Base-by-base conservation (phyloP, 2,329 filamentous ascomycete species). In the Trichoderma harzianum region DNA sequence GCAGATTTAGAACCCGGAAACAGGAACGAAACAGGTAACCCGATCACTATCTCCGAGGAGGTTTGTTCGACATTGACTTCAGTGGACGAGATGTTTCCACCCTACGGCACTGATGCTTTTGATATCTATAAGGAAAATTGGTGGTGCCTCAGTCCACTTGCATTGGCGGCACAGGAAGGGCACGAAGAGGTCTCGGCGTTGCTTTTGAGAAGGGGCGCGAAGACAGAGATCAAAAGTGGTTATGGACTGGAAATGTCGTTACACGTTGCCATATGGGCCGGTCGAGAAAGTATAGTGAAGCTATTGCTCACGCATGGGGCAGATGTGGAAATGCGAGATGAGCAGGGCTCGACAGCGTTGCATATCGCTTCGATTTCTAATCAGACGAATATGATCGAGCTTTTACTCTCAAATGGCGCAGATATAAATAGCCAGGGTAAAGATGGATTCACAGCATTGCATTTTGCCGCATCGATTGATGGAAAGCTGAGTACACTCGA, bases 31-130 rank as follows among this genome's bases (percentile, higher is more conserved):
- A 21, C n/a, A 47, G 0, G 1, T 1, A 21, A n/a, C 6, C 10
- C 18, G 8, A 0, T 47, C 7, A 21, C 1, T n/a, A 2, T 47
- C 8, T n/a, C 39, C 6, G 0, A 8, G 39, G 1, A n/a, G 18
- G 18, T n/a, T 43, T 3, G 0, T 43, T 43, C 1, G 7, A 7
- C 6, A 43, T 8, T 4, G 39, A 0, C 1, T 1, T 3, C 1
- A n/a, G 5, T 51, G n/a, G 1, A 51, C 10, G 5, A 1, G 3
- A 12, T 11, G 10, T 21, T 21, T 6, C 18, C 4, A 47, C 39
- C 39, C 18, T 5, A 5, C 14, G 2, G 7, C 43, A 21, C 36
- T 43, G 36, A 43, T 43, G n/a, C 36, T 7, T 21, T 14, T 12
- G 10, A 5, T 21, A 2, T 18, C 16, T n/a, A 4, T 5, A 8